phyloP scores from a whole-genome alignment of 73 alveolate species.

The Stentor coeruleus region DNA sequence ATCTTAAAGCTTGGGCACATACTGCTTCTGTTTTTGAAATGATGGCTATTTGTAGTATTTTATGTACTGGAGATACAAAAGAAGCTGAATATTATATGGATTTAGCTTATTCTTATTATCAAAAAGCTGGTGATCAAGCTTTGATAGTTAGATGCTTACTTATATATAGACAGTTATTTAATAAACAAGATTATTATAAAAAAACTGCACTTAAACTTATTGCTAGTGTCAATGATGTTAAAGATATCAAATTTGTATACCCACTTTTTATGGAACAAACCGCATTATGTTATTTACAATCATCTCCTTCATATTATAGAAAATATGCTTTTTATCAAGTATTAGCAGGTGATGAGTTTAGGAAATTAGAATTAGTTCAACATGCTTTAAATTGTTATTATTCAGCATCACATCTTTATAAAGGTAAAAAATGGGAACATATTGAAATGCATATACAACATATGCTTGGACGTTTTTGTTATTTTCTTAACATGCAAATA shows the following conservation, averaged over 20 bases:
- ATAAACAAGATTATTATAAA: neutral
- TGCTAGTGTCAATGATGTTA: neutral
- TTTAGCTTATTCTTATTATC: constrained; percentile 7
- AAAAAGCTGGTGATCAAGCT: constrained; percentile 9
- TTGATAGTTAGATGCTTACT: neutral
- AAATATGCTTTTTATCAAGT: constrained; percentile 14
- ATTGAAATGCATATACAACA: constrained; percentile 7
- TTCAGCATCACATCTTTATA: constrained; percentile 7
- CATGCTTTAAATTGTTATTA: constrained; percentile 8
- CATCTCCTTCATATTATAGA: neutral
- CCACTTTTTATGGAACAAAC: constrained; percentile 17
- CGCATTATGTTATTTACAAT: neutral
- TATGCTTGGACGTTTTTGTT: constrained; percentile 22
- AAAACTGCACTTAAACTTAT: neutral
- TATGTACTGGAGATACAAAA: neutral
- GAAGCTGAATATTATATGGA: constrained; percentile 3
- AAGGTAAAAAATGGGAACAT: constrained; percentile 2
- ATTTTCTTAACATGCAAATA: neutral
- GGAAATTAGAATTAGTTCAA: constrained; percentile 4
- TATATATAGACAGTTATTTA: neutral
- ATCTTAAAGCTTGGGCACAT: constrained; percentile 19
- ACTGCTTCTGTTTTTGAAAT: constrained; percentile 16
- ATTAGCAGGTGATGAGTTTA: constrained; percentile 15
- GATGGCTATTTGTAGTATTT: neutral
- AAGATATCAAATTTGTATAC: neutral